Percentiles rank a stretch among this genome's conserved stretches.
phyloP scores from a whole-genome alignment of 768 basidiomycete species.

The Agrocybe pediades region DNA sequence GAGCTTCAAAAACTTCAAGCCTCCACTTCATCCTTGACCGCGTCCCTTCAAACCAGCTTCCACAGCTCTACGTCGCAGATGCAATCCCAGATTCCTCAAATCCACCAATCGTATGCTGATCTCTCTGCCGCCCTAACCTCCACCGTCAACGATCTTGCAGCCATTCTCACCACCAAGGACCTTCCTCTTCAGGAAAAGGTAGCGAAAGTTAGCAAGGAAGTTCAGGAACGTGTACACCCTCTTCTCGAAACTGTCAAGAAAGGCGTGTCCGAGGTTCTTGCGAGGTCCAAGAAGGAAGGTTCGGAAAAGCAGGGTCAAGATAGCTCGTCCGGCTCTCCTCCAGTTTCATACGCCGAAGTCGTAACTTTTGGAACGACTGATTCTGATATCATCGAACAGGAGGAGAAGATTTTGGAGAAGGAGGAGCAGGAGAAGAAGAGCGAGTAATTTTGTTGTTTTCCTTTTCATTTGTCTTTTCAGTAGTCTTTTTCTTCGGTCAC shows the following conservation, averaged over 20 bases:
- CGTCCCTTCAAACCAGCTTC: slow-evolving; percentile 39
- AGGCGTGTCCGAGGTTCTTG: slow-evolving; percentile 40
- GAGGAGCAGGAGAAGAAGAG: too few species aligned
- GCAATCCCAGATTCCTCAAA: slow-evolving; percentile 52
- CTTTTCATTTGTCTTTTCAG: neutral
- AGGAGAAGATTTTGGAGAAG: too few species aligned
- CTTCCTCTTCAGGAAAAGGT: slow-evolving; percentile 66
- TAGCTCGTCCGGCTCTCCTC: too few species aligned
- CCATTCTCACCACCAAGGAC: slow-evolving; percentile 54
- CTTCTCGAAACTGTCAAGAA: slow-evolving; percentile 55
- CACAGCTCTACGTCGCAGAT: slow-evolving; percentile 37
- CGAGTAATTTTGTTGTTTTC: slow-evolving; percentile 6
- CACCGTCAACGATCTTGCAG: slow-evolving; percentile 53
- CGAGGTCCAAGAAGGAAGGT: slow-evolving; percentile 19
- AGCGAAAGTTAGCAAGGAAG: slow-evolving; percentile 53
- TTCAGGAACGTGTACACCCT: slow-evolving; percentile 62
- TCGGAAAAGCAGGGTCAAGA: neutral
- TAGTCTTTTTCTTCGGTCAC: neutral
- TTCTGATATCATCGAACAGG: too few species aligned
- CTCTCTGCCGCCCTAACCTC: slow-evolving; percentile 44
- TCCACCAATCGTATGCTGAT: slow-evolving; percentile 60
- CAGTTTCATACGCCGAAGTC: too few species aligned
- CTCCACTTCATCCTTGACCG: slow-evolving; percentile 52
- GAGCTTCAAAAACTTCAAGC: slow-evolving; percentile 70
- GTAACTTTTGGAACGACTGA: too few species aligned